phyloP scores from a whole-genome alignment of 306 rosid species.

The Carpinus fangiana region DNA sequence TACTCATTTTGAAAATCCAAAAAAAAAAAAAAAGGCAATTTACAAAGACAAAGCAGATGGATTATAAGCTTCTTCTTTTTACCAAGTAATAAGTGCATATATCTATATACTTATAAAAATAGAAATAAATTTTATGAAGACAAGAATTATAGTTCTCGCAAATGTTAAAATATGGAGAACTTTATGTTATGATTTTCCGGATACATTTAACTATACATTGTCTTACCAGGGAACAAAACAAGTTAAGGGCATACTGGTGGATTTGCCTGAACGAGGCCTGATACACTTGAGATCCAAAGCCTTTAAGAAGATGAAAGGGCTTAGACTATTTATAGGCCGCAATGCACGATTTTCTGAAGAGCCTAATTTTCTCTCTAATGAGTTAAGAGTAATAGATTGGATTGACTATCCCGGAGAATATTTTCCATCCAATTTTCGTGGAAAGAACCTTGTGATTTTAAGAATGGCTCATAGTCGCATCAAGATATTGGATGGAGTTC shows the following conservation, averaged over 20 bases:
- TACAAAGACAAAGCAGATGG: too few species aligned
- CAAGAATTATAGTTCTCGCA: too few species aligned
- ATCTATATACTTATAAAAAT: too few species aligned
- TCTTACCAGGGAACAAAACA: slow-evolving; percentile 10
- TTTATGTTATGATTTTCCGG: too few species aligned
- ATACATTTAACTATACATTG: too few species aligned
- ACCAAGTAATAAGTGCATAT: too few species aligned
- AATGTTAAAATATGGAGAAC: too few species aligned
- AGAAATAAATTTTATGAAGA: too few species aligned
- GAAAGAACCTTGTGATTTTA: slow-evolving; percentile 33
- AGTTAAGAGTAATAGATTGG: slow-evolving; percentile 46
- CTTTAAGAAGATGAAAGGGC: slow-evolving; percentile 31
- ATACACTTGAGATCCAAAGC: slow-evolving; percentile 15
- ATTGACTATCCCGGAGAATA: slow-evolving; percentile 24
- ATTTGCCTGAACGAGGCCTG: slow-evolving; percentile 6
- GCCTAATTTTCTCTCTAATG: slow-evolving; percentile 27
- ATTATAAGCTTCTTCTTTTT: too few species aligned
- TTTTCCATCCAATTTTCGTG: slow-evolving; percentile 37
- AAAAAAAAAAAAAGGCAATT: too few species aligned
- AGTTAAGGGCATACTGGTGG: slow-evolving; percentile 30
- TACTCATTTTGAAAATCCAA: too few species aligned
- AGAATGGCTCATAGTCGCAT: slow-evolving; percentile 29
- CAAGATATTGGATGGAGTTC: slow-evolving; percentile 7
- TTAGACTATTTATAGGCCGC: slow-evolving; percentile 28
- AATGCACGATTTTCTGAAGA: slow-evolving; percentile 23